These are phyloP conservation scores for Triticum urartu DNA, from an alignment of 176 grass and related monocot genomes.

Conservation along the genomic window DNA sequence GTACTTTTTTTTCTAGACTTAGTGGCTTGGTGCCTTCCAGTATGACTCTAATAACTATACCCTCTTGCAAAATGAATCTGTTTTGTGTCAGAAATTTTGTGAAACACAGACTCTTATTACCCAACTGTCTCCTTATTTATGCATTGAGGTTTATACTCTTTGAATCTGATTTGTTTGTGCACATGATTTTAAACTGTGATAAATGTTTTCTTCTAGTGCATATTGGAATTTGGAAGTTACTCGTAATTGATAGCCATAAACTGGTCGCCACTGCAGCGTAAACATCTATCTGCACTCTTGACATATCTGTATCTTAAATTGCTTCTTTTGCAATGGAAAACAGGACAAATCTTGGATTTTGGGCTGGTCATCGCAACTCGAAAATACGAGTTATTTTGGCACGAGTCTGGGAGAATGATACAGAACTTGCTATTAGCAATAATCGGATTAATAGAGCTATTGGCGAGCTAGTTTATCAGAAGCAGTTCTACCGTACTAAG, in stretches of 20 bases:
- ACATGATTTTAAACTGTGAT: not conserved
- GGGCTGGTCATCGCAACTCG: constrained; percentile 83
- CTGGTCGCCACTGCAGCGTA: not conserved
- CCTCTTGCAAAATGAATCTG: not conserved
- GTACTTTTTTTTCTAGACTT: not conserved
- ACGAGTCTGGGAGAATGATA: constrained; percentile 90
- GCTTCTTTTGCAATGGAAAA: constrained; percentile 4
- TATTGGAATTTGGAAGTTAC: not conserved
- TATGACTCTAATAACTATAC: constrained; percentile 6
- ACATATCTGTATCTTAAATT: not conserved
- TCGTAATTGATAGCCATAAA: not conserved
- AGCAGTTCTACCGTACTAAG: constrained; percentile 85
- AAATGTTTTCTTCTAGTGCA: not conserved
- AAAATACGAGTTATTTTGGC: constrained; percentile 96
- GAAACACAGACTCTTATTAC: not conserved
- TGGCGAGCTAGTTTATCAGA: constrained; percentile 92
- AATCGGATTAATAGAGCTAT: constrained; percentile 89
- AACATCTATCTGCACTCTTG: not conserved
- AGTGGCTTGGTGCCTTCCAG: not conserved
- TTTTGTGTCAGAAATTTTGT: not conserved
- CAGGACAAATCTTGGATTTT: constrained; percentile 77
- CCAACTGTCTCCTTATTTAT: not conserved
- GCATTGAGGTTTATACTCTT: not conserved
- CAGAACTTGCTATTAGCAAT: constrained; percentile 90
- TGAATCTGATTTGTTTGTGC: constrained; percentile 2